These are phyloP conservation scores for Pseudogymnoascus sp. DNA, from an alignment of 2,329 filamentous ascomycete species.

Conservation along the genomic window DNA sequence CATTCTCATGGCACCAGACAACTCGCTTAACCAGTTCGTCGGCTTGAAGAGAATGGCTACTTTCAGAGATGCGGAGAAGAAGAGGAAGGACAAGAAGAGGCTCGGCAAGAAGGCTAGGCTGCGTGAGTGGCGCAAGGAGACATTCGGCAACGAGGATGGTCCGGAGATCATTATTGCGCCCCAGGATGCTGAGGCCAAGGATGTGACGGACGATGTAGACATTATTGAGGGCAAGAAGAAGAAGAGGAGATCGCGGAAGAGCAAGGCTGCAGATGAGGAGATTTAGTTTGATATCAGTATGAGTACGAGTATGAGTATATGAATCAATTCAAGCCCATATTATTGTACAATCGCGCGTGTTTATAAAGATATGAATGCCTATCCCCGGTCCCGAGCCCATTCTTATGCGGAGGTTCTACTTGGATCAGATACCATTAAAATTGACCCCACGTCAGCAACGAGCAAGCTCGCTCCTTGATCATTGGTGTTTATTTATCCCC, in stretches of 20 bases:
- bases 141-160: conserved; percentile 47
- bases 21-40: conserved; percentile 79
- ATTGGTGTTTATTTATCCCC: not conserved
- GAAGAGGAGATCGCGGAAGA: conserved; percentile 45
- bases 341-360: not conserved
- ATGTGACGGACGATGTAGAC: conserved; percentile 23
- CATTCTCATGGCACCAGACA: conserved; percentile 83
- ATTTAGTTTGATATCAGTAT: conserved; percentile 9
- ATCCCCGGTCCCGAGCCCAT: not conserved
- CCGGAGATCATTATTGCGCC: conserved; percentile 27
- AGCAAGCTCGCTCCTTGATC: not conserved
- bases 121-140: conserved; percentile 70
- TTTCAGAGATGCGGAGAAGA: conserved; percentile 84
- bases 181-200: conserved; percentile 20
- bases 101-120: conserved; percentile 89
- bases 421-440: not conserved
- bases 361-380: not conserved
- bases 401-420: conserved; percentile 6
- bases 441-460: not conserved
- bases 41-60: conserved; percentile 91
- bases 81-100: conserved; percentile 78
- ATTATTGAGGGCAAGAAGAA: conserved; percentile 37
- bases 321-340: conserved; percentile 4
- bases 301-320: conserved; percentile 4
- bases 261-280: conserved; percentile 18